Conservation (phyloP, 2,329 filamentous ascomycete species). For the Venturia nashicola region DNA sequence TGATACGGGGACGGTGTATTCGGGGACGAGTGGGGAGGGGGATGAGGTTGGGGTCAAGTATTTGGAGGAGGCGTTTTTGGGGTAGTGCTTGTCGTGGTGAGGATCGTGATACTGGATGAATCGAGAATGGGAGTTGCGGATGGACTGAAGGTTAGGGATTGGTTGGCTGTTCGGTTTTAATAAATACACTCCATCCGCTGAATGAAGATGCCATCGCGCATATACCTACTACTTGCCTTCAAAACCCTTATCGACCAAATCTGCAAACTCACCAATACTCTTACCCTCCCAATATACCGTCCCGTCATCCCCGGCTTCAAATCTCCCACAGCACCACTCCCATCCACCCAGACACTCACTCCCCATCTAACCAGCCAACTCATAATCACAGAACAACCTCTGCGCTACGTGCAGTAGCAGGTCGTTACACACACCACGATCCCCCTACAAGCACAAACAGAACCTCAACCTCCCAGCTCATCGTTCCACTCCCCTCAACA, state of each 20-base stretch:
- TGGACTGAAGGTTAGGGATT: no score
- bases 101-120: no score
- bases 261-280: slow-evolving; percentile 48
- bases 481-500: no score
- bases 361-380: slow-evolving; percentile 48
- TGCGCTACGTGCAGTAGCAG: slow-evolving; percentile 57
- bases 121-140: no score
- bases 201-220: no score
- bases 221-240: not conserved
- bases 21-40: not conserved
- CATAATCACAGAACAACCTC: slow-evolving; percentile 55
- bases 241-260: slow-evolving; percentile 36
- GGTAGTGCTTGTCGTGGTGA: no score
- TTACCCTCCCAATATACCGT: slow-evolving; percentile 43
- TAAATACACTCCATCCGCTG: no score
- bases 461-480: no score
- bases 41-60: not conserved
- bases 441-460: slow-evolving; percentile 42
- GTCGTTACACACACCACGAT: slow-evolving; percentile 44
- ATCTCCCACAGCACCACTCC: slow-evolving; percentile 37
- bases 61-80: not conserved
- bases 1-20: not conserved
- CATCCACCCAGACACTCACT: slow-evolving; percentile 53
- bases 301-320: slow-evolving; percentile 21
- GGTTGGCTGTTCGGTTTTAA: no score